A percentile compares a stretch with the other conserved stretches of the same genome.
Conservation (phyloP, 2,329 filamentous ascomycete genomes). For the Fusarium sp. region DNA sequence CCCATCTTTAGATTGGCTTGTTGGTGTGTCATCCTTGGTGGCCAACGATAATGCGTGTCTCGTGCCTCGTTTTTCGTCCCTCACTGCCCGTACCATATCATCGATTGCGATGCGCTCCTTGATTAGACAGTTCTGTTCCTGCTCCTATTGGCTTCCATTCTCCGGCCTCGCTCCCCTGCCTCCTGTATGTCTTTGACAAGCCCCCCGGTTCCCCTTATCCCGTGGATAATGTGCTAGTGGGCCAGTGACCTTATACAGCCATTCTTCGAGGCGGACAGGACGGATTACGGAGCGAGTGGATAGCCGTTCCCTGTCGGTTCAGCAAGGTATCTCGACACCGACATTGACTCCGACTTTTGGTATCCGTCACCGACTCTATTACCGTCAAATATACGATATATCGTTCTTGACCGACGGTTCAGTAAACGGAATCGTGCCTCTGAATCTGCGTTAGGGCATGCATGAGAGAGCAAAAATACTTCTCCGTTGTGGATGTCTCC, state of each 20-base stretch:
- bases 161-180: conserved; percentile 15
- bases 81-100: background rate
- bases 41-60: conserved; percentile 19
- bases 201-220: conserved; percentile 26
- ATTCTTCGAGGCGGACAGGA: conserved; percentile 34
- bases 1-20: background rate
- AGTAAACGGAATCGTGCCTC: conserved; percentile 30
- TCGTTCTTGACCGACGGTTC: conserved; percentile 39
- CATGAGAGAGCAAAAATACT: conserved; percentile 31
- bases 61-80: conserved; percentile 24
- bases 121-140: conserved; percentile 17
- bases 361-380: conserved; percentile 38
- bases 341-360: conserved; percentile 40
- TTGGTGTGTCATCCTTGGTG: conserved; percentile 10
- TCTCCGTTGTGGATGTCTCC: conserved; percentile 9
- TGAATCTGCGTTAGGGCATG: conserved; percentile 33
- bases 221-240: conserved; percentile 25
- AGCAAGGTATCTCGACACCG: conserved; percentile 38
- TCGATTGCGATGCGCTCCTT: conserved; percentile 14
- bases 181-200: conserved; percentile 18
- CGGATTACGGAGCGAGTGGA: conserved; percentile 35
- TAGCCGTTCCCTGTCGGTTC: conserved; percentile 29
- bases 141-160: conserved; percentile 18
- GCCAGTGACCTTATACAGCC: conserved; percentile 28
- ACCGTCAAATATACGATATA: conserved; percentile 27